Evolutionary conservation across 495 filamentous ascomycete species (phyloP).

Genomic region (Penicillium bialowiezense): DNA sequence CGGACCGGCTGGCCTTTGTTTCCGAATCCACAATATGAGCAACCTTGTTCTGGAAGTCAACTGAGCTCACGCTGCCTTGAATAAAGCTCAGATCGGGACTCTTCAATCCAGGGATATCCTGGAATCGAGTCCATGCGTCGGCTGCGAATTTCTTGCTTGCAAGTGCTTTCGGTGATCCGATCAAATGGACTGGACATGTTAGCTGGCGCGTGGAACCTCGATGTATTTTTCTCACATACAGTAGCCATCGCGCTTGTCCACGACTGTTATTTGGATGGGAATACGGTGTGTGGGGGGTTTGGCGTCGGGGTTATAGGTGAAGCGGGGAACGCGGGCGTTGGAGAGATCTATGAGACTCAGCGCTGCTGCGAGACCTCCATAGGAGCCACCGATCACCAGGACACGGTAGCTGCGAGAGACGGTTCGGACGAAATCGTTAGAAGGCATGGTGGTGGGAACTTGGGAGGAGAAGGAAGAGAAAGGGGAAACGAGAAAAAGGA

Average conservation of each 20-base stretch:
- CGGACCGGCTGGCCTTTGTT: conserved; percentile 16
- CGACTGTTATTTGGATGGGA: conserved; percentile 60
- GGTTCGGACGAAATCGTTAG: conserved; percentile 26
- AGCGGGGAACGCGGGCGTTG: conserved; percentile 39
- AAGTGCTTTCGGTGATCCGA: conserved; percentile 62
- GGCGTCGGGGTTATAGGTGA: conserved; percentile 26
- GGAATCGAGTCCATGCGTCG: conserved; percentile 60
- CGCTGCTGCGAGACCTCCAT: conserved; percentile 59
- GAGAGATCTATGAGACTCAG: conserved; percentile 61
- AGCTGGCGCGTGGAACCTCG: not conserved
- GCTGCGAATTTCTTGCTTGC: conserved; percentile 52
- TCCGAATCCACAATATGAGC: conserved; percentile 42
- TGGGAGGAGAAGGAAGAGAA: not conserved
- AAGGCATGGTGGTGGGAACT: conserved; percentile 26
- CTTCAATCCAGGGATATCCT: conserved; percentile 56
- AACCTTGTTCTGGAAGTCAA: conserved; percentile 51
- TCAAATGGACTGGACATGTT: conserved; percentile 48
- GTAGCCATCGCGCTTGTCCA: conserved; percentile 70
- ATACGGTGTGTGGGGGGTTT: conserved; percentile 34
- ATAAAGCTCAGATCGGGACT: conserved; percentile 50
- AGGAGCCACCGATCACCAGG: conserved; percentile 62
- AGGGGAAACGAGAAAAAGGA: not conserved
- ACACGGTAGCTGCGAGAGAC: conserved; percentile 34
- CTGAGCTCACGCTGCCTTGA: conserved; percentile 52
- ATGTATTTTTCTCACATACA: conserved; percentile 56